Conservation (phyloP, 352 stramenopile genomes). For the Saprolegnia diclina region DNA sequence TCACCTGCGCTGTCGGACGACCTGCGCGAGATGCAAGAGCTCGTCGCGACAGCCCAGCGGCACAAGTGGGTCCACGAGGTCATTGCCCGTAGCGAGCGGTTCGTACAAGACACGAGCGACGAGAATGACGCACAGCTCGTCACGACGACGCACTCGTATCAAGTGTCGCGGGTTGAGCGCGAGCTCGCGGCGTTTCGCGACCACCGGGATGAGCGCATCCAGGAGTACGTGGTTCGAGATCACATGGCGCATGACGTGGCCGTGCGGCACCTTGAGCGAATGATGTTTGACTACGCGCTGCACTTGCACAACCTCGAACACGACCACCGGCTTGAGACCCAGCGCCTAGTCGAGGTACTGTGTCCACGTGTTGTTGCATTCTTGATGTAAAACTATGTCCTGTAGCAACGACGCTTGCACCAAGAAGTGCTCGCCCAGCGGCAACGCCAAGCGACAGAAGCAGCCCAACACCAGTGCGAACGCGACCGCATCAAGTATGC, state of each 20-base stretch:
- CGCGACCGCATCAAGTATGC: neutral
- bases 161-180: too few species aligned
- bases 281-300: slow-evolving; percentile 14
- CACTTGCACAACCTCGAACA: neutral
- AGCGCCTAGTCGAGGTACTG: neutral
- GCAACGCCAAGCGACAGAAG: neutral
- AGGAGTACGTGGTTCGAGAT: neutral
- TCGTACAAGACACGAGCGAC: neutral
- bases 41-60: neutral
- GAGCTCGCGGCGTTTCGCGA: neutral
- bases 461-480: neutral
- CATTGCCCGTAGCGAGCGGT: neutral
- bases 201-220: neutral
- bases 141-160: neutral
- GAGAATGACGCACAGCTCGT: neutral
- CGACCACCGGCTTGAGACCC: neutral
- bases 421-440: neutral
- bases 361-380: too few species aligned
- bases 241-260: neutral
- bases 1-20: too few species aligned
- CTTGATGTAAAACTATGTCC: neutral
- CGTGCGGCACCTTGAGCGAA: neutral
- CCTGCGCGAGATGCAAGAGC: neutral
- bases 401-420: slow-evolving; percentile 8
- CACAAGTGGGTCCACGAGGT: neutral